These are phyloP conservation scores for Chlorophyllum brunneum DNA, from an alignment of 768 basidiomycete species.

Conservation along the genomic window DNA sequence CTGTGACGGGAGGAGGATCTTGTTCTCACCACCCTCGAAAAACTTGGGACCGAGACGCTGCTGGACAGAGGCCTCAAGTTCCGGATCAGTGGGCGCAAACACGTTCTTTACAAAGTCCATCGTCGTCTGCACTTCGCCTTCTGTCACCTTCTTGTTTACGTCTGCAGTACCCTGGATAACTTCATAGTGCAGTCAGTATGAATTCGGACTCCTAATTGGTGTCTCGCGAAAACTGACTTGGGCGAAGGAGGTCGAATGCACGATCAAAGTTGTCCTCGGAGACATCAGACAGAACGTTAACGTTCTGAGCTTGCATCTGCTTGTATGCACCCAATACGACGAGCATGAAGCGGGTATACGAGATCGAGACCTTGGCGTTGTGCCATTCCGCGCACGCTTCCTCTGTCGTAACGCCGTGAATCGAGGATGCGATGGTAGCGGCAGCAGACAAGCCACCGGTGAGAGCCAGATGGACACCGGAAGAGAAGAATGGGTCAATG, in stretches of 20 bases:
- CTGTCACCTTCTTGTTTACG: constrained; percentile 21
- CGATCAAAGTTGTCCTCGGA: constrained; percentile 46
- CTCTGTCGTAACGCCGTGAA: constrained; percentile 27
- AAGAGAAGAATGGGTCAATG: constrained; percentile 44
- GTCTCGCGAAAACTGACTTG: too few relatives aligned
- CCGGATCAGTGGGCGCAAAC: constrained; percentile 22
- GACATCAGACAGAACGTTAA: constrained; percentile 36
- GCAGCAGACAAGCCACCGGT: constrained; percentile 37
- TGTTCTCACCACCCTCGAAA: constrained; percentile 19
- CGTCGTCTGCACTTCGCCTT: constrained; percentile 16
- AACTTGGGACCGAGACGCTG: constrained; percentile 17
- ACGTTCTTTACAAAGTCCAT: constrained; percentile 21
- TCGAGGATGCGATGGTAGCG: constrained; percentile 32
- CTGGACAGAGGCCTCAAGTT: constrained; percentile 20
- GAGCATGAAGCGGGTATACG: constrained; percentile 42
- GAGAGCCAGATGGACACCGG: constrained; percentile 39
- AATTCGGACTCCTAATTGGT: too few relatives aligned
- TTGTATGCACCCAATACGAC: constrained; percentile 50
- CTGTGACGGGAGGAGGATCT: constrained; percentile 18
- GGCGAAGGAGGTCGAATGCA: constrained; percentile 43
- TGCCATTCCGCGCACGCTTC: constrained; percentile 30
- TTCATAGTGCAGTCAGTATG: constrained; percentile 1
- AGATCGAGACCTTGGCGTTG: constrained; percentile 27
- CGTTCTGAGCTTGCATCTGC: constrained; percentile 42
- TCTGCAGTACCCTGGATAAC: constrained; percentile 24